A percentile compares a stretch with the other conserved stretches of the same genome.
Evolutionary conservation across 805 yeast species (phyloP).

Genomic region (Candida glaebosa): DNA sequence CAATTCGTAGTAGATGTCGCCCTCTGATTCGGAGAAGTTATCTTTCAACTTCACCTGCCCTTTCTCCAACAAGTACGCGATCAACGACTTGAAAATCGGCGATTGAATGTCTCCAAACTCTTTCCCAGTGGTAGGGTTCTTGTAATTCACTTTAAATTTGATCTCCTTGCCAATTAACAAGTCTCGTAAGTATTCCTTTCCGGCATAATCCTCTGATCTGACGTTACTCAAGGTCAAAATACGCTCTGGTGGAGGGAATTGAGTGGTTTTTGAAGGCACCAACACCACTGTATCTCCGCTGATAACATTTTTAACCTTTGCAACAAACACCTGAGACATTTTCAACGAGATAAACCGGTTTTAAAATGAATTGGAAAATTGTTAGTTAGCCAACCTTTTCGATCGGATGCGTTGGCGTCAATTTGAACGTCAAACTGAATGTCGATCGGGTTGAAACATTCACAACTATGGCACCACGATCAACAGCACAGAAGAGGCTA

Average conservation of each 20-base stretch:
- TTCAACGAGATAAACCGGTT: background rate
- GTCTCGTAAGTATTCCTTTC: conserved; percentile 60
- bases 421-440: background rate
- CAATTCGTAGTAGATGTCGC: conserved; percentile 36
- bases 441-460: no score
- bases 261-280: conserved; percentile 43
- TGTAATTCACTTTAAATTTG: conserved; percentile 55
- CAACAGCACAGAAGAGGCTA: conserved; percentile 82
- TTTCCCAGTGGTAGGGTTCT: conserved; percentile 46
- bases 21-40: conserved; percentile 40
- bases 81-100: conserved; percentile 59
- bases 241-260: conserved; percentile 52
- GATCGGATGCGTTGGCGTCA: background rate
- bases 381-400: no score
- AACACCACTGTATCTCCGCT: conserved; percentile 71
- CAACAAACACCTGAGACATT: conserved; percentile 24
- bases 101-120: conserved; percentile 72
- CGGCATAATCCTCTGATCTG: conserved; percentile 54
- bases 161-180: conserved; percentile 64
- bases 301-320: conserved; percentile 66
- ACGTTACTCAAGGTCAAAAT: conserved; percentile 62
- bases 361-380: background rate
- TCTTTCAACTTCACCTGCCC: conserved; percentile 66
- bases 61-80: conserved; percentile 49
- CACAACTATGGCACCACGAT: conserved; percentile 22